Conservation (phyloP, 2,329 filamentous ascomycete genomes). For the Botrytis elliptica region DNA sequence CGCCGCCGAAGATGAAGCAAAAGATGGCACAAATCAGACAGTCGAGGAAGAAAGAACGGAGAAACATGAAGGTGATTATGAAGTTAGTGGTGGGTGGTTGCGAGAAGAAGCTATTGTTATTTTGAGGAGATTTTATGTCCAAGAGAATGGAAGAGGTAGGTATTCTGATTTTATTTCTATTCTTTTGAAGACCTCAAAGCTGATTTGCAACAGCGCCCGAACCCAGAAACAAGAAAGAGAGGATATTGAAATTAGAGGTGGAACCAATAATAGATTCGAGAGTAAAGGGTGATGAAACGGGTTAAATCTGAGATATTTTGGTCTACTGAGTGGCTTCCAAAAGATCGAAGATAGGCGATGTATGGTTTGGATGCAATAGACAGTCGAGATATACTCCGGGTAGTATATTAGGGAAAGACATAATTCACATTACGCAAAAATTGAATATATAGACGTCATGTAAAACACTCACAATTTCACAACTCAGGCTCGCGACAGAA, state of each 20-base stretch:
- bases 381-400: neutral
- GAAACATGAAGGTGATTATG: conserved; percentile 75
- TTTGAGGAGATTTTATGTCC: conserved; percentile 91
- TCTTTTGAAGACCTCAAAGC: neutral
- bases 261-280: conserved; percentile 32
- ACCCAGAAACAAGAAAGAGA: conserved; percentile 38
- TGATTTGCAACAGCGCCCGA: conserved; percentile 35
- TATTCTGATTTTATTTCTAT: conserved; percentile 19
- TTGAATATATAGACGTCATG: neutral
- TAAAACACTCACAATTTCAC: conserved; percentile 1
- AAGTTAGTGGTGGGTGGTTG: conserved; percentile 82
- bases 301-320: neutral
- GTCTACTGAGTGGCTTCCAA: neutral
- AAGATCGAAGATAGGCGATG: neutral
- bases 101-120: conserved; percentile 84
- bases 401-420: neutral
- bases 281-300: conserved; percentile 5
- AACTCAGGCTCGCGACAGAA: neutral
- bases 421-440: neutral
- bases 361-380: neutral
- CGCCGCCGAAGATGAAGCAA: conserved; percentile 53
- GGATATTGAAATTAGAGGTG: conserved; percentile 38
- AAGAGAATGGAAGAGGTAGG: conserved; percentile 90
- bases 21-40: conserved; percentile 55
- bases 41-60: conserved; percentile 12